Percentiles rank a stretch among this genome's conserved stretches.
phyloP scores from a whole-genome alignment of 1,284 basidiomycete species.

The Rhodotorula sp. region DNA sequence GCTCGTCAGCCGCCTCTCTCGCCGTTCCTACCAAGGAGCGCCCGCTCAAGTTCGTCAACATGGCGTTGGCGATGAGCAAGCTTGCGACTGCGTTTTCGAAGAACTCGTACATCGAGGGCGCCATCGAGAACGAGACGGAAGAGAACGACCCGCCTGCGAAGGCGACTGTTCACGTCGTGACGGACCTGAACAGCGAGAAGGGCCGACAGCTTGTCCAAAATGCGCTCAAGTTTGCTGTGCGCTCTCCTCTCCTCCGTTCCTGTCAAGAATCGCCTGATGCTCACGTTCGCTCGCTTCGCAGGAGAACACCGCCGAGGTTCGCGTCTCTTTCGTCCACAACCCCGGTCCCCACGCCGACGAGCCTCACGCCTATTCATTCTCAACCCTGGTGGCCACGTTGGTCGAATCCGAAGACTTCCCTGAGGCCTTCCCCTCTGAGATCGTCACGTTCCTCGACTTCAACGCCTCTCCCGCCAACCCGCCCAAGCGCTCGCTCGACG shows the following conservation, averaged over 20 bases:
- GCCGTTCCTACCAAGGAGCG: conserved; percentile 53
- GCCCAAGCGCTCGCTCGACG: conserved; percentile 19
- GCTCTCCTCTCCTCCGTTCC: conserved; percentile 16
- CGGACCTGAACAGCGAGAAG: conserved; percentile 68
- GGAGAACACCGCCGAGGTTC: conserved; percentile 29
- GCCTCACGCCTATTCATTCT: conserved; percentile 14
- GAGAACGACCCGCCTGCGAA: conserved; percentile 35
- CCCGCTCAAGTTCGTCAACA: conserved; percentile 56
- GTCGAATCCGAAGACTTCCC: neutral
- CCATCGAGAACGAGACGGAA: neutral
- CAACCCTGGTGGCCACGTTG: conserved; percentile 20
- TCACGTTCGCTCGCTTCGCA: neutral
- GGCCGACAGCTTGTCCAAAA: conserved; percentile 63
- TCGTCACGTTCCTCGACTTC: conserved; percentile 19
- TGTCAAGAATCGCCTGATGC: neutral
- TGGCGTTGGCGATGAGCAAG: conserved; percentile 55
- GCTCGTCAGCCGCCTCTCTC: conserved; percentile 43
- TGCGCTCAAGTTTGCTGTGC: conserved; percentile 64
- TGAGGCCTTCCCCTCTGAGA: conserved; percentile 26
- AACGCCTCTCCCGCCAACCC: conserved; percentile 7
- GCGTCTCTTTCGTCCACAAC: conserved; percentile 28
- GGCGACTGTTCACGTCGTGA: conserved; percentile 65
- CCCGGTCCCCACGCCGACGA: neutral
- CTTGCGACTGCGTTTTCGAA: conserved; percentile 48
- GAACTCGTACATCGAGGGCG: conserved; percentile 43